Evolutionary conservation across 352 stramenopile species (phyloP).

Genomic region (Globisporangium echinulatum): DNA sequence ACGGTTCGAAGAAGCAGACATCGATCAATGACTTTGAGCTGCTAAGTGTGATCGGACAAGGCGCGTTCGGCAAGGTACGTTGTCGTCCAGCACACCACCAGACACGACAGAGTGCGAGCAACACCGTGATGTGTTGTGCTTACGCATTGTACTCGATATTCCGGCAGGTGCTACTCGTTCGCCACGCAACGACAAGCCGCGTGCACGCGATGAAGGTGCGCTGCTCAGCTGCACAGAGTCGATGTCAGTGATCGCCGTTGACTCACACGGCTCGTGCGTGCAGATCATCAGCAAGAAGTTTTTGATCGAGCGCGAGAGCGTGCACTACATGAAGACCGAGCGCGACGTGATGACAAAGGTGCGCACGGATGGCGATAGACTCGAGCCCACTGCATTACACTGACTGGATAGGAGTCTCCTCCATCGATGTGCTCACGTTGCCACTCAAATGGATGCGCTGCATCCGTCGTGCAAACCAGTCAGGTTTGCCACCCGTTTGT

Average conservation of each 20-base stretch:
- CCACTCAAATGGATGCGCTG: not conserved
- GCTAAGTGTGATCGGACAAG: conserved; percentile 93
- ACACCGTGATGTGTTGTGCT: too few relatives aligned
- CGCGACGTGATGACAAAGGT: conserved; percentile 85
- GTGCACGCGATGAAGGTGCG: conserved; percentile 80
- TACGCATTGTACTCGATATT: not conserved
- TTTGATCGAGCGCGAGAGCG: conserved; percentile 70
- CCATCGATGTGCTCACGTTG: not conserved
- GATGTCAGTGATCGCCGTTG: not conserved
- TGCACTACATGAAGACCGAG: conserved; percentile 76
- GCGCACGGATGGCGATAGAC: not conserved
- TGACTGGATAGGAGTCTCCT: not conserved
- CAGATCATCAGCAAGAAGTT: conserved; percentile 86
- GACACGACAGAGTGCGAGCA: too few relatives aligned
- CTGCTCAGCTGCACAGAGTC: not conserved
- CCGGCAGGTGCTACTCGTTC: conserved; percentile 63
- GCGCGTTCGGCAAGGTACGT: conserved; percentile 62
- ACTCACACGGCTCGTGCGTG: not conserved
- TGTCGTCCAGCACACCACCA: not conserved
- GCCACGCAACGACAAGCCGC: conserved; percentile 41
- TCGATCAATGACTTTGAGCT: conserved; percentile 95
- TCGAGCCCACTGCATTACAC: too few relatives aligned
- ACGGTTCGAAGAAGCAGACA: conserved; percentile 31
- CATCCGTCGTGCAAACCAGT: not conserved
- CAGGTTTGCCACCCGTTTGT: conserved; percentile 81